Percentiles rank a stretch among this genome's conserved stretches.
Conservation (phyloP, 2,329 filamentous ascomycete species). For the Ophiostoma ulmi region DNA sequence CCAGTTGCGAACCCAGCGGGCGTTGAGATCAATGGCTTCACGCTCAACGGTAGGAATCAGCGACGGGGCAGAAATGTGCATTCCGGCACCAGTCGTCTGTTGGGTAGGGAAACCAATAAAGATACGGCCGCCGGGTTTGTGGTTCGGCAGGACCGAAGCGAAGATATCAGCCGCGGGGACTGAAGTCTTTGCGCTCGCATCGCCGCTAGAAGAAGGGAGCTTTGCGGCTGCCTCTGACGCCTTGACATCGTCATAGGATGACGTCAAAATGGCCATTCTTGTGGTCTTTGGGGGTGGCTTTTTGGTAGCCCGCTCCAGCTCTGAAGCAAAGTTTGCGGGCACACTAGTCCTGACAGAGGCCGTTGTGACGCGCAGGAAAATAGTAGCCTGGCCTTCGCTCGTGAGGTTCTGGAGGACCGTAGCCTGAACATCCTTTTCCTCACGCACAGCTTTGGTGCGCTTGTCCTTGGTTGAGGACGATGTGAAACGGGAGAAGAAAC, state of each 20-base stretch:
- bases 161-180: slow-evolving; percentile 66
- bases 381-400: slow-evolving; percentile 64
- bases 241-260: slow-evolving; percentile 77
- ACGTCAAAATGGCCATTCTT: slow-evolving; percentile 79
- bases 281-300: slow-evolving; percentile 90
- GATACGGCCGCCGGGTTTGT: slow-evolving; percentile 73
- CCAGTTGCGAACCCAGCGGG: slow-evolving; percentile 90
- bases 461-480: slow-evolving; percentile 42
- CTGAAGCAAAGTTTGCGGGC: slow-evolving; percentile 65
- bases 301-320: slow-evolving; percentile 92
- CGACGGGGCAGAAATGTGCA: slow-evolving; percentile 92
- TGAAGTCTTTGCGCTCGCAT: slow-evolving; percentile 44
- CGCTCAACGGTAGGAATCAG: slow-evolving; percentile 96
- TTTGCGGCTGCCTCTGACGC: slow-evolving; percentile 47
- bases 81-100: slow-evolving; percentile 88
- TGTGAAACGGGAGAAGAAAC: slow-evolving; percentile 76
- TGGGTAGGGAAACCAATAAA: slow-evolving; percentile 98
- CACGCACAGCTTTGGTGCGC: slow-evolving; percentile 53
- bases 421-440: slow-evolving; percentile 59
- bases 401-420: slow-evolving; percentile 66
- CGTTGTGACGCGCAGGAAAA: slow-evolving; percentile 84
- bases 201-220: slow-evolving; percentile 21
- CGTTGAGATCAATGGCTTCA: slow-evolving; percentile 94
- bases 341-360: slow-evolving; percentile 76
- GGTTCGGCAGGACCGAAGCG: slow-evolving; percentile 80